phyloP scores from a whole-genome alignment of 805 yeast genomes.

The Lachancea kluyveri region DNA sequence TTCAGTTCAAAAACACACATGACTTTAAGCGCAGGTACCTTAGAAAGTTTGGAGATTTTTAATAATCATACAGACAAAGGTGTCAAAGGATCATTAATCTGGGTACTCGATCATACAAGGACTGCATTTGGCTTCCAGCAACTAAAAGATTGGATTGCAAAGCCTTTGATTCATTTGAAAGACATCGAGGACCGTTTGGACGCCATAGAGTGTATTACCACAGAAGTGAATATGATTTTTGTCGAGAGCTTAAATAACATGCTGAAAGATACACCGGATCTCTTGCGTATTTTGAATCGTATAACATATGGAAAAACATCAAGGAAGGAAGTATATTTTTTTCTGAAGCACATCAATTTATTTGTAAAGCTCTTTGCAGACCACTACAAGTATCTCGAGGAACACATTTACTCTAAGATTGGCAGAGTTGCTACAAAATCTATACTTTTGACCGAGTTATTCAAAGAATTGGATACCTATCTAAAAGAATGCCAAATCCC shows the following conservation, averaged over 20 bases:
- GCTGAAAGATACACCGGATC: slow-evolving; percentile 42
- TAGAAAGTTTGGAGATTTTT: slow-evolving; percentile 71
- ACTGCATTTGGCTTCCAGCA: slow-evolving; percentile 71
- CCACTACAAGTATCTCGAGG: slow-evolving; percentile 26
- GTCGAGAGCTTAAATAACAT: slow-evolving; percentile 32
- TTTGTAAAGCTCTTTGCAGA: slow-evolving; percentile 30
- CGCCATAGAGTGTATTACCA: slow-evolving; percentile 47
- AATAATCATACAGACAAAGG: slow-evolving; percentile 51
- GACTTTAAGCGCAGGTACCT: slow-evolving; percentile 58
- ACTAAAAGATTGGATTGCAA: slow-evolving; percentile 64
- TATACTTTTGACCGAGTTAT: slow-evolving; percentile 32
- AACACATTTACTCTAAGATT: slow-evolving; percentile 16
- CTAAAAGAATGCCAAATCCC: slow-evolving; percentile 30
- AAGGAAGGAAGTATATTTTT: slow-evolving; percentile 52
- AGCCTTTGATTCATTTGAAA: slow-evolving; percentile 55
- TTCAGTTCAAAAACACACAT: slow-evolving; percentile 40
- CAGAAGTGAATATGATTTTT: slow-evolving; percentile 33
- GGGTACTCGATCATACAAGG: slow-evolving; percentile 76
- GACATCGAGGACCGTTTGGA: slow-evolving; percentile 55
- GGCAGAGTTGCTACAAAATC: slow-evolving; percentile 21
- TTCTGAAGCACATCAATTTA: slow-evolving; percentile 41
- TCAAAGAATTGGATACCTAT: slow-evolving; percentile 34
- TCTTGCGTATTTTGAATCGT: slow-evolving; percentile 51
- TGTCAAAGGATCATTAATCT: slow-evolving; percentile 63
- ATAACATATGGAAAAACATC: slow-evolving; percentile 54